Evolutionary conservation across 345 rosid genomes (phyloP), one percentile per base, ranked within the genome.

Genomic region (Eucalyptus caleyi): DNA sequence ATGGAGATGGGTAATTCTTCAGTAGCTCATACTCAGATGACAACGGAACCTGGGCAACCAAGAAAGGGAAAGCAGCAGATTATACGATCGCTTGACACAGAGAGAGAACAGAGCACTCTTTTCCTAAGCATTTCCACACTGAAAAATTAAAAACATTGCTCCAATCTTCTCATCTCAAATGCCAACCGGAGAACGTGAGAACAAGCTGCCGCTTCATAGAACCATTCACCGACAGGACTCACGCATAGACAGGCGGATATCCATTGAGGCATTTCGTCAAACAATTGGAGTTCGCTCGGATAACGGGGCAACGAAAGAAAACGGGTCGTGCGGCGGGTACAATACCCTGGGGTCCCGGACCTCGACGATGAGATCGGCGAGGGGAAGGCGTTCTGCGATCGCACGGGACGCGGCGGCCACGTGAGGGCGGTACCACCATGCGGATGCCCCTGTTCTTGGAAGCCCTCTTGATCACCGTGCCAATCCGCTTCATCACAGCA

Each of bases 261-360:
- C 42, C 32, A 85, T 1, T 85, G 88, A 93, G 94, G 67, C 94
- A 95, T 92, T 93, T 94, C 21, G 91, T 90, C 94, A 44, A 93
- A 93, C 94, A 92, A n/a, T 2, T 69, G 88, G 56, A 26, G 45
- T 19, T 24, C 65, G 9, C 32, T 51, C 88, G 45, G 67, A 27
- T 77, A 13, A 5, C 85, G 60, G 81, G 81, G 86, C 86, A 83
- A 32, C 24, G 5, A 67, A 80, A 86, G 3, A 82, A 11, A 67
- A 24, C 2, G 86, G 18, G 50, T 45, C 14, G 47, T 53, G 4
- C 34, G 45, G 65, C 3, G n/a, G 83, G 27, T 21, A 47, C 34
- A 91, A 11, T 89, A 96, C 98, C 92, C 97, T 92, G 32, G 99
- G 97, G 69, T 96, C 98, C 93, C 98, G 93, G 88, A 96, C 95